Conservation (phyloP, 2,329 filamentous ascomycete genomes). For the Sporothrix phasma region DNA sequence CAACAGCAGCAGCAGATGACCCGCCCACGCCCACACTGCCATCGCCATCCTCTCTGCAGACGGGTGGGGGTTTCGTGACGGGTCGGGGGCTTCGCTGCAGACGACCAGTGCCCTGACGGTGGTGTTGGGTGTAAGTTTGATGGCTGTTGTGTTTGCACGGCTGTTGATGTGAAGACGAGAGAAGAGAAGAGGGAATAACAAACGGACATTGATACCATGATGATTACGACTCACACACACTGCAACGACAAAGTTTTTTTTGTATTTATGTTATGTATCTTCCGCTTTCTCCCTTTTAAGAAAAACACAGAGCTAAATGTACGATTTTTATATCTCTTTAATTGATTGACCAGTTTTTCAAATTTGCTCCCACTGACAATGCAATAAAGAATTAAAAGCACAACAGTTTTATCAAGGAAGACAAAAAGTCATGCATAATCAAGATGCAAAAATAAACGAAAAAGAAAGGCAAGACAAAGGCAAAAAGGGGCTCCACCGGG, state of each 20-base stretch:
- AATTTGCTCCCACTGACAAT: too few species aligned
- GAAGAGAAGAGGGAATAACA: neutral
- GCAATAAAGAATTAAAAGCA: neutral
- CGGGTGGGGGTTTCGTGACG: neutral
- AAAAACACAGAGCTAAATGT: too few species aligned
- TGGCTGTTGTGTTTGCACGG: constrained; percentile 14
- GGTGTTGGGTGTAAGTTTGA: neutral
- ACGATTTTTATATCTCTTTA: too few species aligned
- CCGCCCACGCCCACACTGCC: neutral
- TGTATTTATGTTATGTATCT: too few species aligned
- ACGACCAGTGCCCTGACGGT: neutral
- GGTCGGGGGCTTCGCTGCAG: neutral
- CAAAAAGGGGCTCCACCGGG: constrained; percentile 18
- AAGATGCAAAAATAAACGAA: neutral
- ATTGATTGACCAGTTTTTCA: too few species aligned
- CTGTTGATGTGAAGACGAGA: constrained; percentile 8
- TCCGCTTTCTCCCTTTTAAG: too few species aligned
- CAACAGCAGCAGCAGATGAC: neutral
- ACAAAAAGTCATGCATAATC: neutral
- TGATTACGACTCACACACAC: neutral
- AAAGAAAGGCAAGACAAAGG: neutral
- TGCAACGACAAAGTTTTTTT: neutral
- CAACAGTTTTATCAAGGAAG: neutral
- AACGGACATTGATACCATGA: neutral
- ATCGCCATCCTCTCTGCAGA: neutral